phyloP scores from a whole-genome alignment of 2,329 filamentous ascomycete species.

The Metarhizium guizhouense region DNA sequence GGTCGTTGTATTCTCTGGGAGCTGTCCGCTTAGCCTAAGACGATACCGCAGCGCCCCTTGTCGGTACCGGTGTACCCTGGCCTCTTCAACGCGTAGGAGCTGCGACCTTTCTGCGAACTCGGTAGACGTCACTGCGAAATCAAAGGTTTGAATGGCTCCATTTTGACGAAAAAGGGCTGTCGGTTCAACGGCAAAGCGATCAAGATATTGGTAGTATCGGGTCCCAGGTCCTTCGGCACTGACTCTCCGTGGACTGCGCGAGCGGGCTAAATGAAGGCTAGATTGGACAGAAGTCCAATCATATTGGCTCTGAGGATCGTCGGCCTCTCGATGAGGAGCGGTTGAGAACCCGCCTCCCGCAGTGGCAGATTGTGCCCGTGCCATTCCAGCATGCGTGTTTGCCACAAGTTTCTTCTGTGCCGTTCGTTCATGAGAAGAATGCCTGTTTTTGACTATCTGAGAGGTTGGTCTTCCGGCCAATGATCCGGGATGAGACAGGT shows the following conservation, averaged over 20 bases:
- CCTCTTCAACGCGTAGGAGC: neutral
- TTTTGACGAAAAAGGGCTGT: constrained; percentile 24
- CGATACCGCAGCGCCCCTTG: constrained; percentile 49
- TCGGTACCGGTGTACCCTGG: neutral
- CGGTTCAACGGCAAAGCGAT: constrained; percentile 41
- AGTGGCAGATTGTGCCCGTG: neutral
- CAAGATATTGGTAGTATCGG: constrained; percentile 49
- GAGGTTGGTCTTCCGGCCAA: neutral
- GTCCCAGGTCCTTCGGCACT: constrained; percentile 16
- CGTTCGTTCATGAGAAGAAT: neutral
- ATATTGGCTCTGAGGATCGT: constrained; percentile 32
- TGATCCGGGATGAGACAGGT: neutral
- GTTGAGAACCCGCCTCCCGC: too few species aligned
- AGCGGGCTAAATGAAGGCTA: constrained; percentile 36
- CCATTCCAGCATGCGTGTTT: neutral
- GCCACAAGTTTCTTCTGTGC: neutral
- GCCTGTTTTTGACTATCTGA: neutral
- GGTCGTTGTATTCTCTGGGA: constrained; percentile 27
- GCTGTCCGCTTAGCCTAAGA: constrained; percentile 50
- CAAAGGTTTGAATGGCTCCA: constrained; percentile 29
- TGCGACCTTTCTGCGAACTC: constrained; percentile 26
- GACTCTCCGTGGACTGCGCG: constrained; percentile 39
- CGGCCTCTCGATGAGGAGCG: constrained; percentile 10
- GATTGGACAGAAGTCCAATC: constrained; percentile 32
- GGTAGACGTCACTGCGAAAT: constrained; percentile 35